Evolutionary conservation across 129 eudicot genomes (phyloP), one percentile per base, ranked within the genome.

Genomic region (Solidago caesia): DNA sequence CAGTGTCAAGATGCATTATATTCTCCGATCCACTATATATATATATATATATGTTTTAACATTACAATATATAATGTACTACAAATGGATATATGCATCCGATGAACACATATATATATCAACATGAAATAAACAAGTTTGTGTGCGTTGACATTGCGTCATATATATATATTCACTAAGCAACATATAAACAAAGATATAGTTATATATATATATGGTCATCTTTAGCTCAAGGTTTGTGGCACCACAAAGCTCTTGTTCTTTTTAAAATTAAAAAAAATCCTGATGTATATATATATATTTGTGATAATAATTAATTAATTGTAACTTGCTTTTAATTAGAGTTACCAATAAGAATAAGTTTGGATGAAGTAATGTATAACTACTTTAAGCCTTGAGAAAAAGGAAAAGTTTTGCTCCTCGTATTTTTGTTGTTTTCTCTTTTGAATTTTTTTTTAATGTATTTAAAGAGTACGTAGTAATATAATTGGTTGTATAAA

Each of bases 351-450:
- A 2, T 33, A 33, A 65, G 78, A 72, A 72, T 79, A 73, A 73
- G 70, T 79, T 79, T 66, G 62, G 64, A 79, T 56, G 74, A 66
- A 79, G 64, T 73, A 68, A 74, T 73, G 46, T 56, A 67, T 79
- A 29, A 67, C 68, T 79, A 67, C 68, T 79, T 79, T 67, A 79
- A 65, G 68, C 56, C 74, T 58, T 33, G 29, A 64, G 61, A 47
- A 56, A 79, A 71, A 79, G 63, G 14, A 58, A 49, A 79, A 79
- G 79, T 64, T 67, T 16, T 43, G 5, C 29, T 52, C 72, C 27
- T 71, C 72, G 14, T 57, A 64, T 55, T 42, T 68, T 56, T 45
- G 14, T 67, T 42, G 11, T 43, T 21, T 5, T 42, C 70, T 78
- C 13, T 63, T 51, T 53, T 48, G 39, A 61, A 47, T 11, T 41